These are phyloP conservation scores for Ophiostoma tasmaniense DNA, from an alignment of 2,329 filamentous ascomycete species.

Conservation along the genomic window DNA sequence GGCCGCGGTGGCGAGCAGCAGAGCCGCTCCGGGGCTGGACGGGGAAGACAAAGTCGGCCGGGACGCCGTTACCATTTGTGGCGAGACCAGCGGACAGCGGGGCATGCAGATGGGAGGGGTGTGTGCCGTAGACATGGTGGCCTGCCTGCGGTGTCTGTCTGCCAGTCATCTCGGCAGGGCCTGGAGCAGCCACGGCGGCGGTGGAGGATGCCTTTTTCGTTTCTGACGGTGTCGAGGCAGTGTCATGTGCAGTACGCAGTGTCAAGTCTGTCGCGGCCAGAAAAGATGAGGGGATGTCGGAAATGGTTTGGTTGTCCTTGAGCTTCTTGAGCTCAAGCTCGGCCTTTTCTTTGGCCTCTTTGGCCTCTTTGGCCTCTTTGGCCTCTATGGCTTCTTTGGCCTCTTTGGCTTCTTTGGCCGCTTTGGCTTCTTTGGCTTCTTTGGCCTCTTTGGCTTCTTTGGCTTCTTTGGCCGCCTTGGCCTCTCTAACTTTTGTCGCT, in stretches of 20 bases:
- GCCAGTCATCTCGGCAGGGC: neutral
- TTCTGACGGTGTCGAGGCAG: conserved; percentile 2
- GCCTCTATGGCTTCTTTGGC: neutral
- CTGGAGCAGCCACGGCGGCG: neutral
- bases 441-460: conserved; percentile 5
- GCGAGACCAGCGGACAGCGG: neutral
- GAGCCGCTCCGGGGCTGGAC: conserved; percentile 7
- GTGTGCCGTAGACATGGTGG: neutral
- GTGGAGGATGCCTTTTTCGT: conserved; percentile 6
- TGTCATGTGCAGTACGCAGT: conserved; percentile 9
- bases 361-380: neutral
- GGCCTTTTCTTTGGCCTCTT: conserved; percentile 8
- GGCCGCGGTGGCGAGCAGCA: conserved; percentile 6
- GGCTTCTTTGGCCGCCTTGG: neutral
- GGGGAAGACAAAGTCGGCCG: conserved; percentile 14
- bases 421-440: neutral
- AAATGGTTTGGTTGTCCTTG: neutral
- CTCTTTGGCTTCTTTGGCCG: conserved; percentile 1
- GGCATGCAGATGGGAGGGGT: neutral
- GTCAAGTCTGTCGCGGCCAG: neutral
- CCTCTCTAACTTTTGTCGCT: conserved; percentile 1
- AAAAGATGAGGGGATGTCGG: conserved; percentile 8
- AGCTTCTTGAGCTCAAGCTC: neutral
- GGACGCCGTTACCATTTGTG: conserved; percentile 5
- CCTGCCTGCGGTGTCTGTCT: neutral